Conservation (phyloP, 371 early-diverging fungal genomes). For the Conidiobolus incongruus region DNA sequence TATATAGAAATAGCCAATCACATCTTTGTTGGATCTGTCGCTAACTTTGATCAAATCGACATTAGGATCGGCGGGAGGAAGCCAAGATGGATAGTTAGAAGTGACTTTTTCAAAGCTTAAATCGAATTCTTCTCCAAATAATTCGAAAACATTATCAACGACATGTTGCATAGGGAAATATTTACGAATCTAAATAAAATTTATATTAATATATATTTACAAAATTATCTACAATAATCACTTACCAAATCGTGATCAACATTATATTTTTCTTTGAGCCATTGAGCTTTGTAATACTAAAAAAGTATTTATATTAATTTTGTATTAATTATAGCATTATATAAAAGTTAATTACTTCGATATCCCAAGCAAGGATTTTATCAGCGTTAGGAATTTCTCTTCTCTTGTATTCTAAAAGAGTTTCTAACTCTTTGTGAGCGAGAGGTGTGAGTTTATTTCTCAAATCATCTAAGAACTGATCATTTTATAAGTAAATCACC, state of each 20-base stretch:
- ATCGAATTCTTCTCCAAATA: neutral
- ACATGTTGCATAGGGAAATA: slow-evolving; percentile 1
- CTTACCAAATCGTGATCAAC: slow-evolving; percentile 43
- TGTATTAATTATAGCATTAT: no score
- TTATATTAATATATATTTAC: neutral
- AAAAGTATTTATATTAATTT: neutral
- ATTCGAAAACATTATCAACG: neutral
- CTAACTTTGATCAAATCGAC: neutral
- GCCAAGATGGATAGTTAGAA: neutral
- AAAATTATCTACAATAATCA: slow-evolving; percentile 5
- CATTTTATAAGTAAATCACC: no score
- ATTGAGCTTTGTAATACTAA: slow-evolving; percentile 38
- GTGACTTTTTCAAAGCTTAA: neutral
- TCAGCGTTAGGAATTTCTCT: slow-evolving; percentile 22
- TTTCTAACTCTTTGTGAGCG: slow-evolving; percentile 30
- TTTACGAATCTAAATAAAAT: neutral
- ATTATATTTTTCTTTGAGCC: slow-evolving; percentile 40
- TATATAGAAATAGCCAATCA: slow-evolving; percentile 43
- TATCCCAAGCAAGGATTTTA: slow-evolving; percentile 44
- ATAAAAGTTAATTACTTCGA: no score
- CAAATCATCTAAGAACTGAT: slow-evolving; percentile 38
- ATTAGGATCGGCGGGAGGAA: neutral
- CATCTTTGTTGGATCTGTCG: neutral
- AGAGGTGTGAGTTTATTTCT: slow-evolving; percentile 23
- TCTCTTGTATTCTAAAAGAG: slow-evolving; percentile 27